Conservation (phyloP, 179 eudicot species). For the Camellia oleifera region DNA sequence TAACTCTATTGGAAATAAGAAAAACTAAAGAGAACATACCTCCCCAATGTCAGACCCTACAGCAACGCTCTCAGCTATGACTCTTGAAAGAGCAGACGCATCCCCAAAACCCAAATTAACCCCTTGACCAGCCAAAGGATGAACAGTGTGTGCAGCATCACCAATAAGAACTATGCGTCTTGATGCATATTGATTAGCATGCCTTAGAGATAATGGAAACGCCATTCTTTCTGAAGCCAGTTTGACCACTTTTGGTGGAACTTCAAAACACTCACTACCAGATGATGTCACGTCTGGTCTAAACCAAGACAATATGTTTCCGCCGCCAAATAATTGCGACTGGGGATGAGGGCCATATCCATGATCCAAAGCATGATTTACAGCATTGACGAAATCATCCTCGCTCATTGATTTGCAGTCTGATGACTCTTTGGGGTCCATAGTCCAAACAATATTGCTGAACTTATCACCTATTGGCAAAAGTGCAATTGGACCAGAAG, state of each 20-base stretch:
- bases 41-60: slow-evolving; percentile 91
- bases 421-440: slow-evolving; percentile 75
- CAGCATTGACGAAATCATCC: slow-evolving; percentile 67
- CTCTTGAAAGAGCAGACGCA: slow-evolving; percentile 72
- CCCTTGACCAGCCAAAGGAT: slow-evolving; percentile 99
- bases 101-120: slow-evolving; percentile 97
- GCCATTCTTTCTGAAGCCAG: slow-evolving; percentile 82
- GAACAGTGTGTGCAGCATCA: slow-evolving; percentile 98
- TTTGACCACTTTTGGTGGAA: slow-evolving; percentile 79
- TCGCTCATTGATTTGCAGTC: slow-evolving; percentile 58
- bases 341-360: slow-evolving; percentile 90
- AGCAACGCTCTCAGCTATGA: slow-evolving; percentile 79
- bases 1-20: not conserved
- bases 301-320: slow-evolving; percentile 51
- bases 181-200: slow-evolving; percentile 63
- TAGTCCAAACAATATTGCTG: slow-evolving; percentile 98
- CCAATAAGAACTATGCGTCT: slow-evolving; percentile 80
- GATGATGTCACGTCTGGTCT: slow-evolving; percentile 43
- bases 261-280: slow-evolving; percentile 69
- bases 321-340: slow-evolving; percentile 43
- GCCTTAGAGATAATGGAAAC: slow-evolving; percentile 84
- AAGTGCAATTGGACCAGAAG: slow-evolving; percentile 94
- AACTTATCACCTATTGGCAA: slow-evolving; percentile 83
- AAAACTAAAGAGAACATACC: slow-evolving; percentile 41
- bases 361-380: slow-evolving; percentile 73